These are phyloP conservation scores for Backusella psychrophila DNA, from an alignment of 192 early-diverging fungal species.

Conservation along the genomic window DNA sequence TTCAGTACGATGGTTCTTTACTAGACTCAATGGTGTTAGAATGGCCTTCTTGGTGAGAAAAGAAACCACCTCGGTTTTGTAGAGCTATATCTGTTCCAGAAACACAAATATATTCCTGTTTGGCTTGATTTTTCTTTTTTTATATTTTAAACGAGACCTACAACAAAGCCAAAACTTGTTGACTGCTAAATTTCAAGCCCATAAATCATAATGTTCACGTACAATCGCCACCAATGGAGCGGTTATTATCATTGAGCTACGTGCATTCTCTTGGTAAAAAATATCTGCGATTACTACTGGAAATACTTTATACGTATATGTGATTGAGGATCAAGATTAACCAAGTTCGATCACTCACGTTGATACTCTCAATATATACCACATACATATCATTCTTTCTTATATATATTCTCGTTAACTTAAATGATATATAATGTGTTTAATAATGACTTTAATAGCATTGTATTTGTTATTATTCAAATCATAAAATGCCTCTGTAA, in stretches of 20 bases:
- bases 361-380: conserved; percentile 56
- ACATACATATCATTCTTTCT: too few relatives aligned
- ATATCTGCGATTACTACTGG: too few relatives aligned
- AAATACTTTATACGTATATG: too few relatives aligned
- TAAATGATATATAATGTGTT: too few relatives aligned
- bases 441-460: too few relatives aligned
- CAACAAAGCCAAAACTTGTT: conserved; percentile 49
- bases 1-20: conserved; percentile 65
- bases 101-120: conserved; percentile 41
- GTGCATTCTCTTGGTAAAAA: conserved; percentile 49
- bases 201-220: conserved; percentile 46
- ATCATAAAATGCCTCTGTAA: too few relatives aligned
- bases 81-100: conserved; percentile 59
- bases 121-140: background rate
- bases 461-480: too few relatives aligned
- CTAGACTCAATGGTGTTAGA: conserved; percentile 59
- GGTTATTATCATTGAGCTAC: conserved; percentile 70
- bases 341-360: conserved; percentile 44
- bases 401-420: too few relatives aligned
- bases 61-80: conserved; percentile 66
- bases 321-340: conserved; percentile 37
- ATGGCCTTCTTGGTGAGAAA: conserved; percentile 51
- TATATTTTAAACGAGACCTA: background rate
- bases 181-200: conserved; percentile 61
- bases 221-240: conserved; percentile 44